Evolutionary conservation across 208 protist genomes (phyloP).

Genomic region (Acanthamoeba royreba): DNA sequence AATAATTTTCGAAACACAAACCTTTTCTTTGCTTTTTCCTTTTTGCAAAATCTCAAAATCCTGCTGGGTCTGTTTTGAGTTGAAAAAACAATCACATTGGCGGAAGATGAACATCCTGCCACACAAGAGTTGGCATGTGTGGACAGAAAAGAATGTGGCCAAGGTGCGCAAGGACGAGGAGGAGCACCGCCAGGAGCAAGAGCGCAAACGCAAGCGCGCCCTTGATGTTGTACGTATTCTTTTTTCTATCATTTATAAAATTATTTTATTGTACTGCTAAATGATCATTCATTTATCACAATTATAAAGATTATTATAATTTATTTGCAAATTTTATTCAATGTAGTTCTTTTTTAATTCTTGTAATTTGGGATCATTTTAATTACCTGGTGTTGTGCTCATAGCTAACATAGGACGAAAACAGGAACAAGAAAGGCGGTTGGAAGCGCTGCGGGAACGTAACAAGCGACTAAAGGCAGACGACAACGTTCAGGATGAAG

Average conservation of each 20-base stretch:
- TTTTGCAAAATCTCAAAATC: no score
- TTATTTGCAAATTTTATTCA: not conserved
- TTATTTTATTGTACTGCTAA: not conserved
- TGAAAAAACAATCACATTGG: no score
- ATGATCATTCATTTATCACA: not conserved
- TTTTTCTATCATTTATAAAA: not conserved
- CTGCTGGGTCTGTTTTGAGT: no score
- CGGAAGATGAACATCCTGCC: constrained; percentile 41
- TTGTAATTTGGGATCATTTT: no score
- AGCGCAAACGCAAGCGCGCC: not conserved
- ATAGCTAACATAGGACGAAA: no score
- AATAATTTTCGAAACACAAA: no score
- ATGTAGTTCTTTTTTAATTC: not conserved
- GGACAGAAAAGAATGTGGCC: not conserved
- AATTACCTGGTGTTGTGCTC: no score
- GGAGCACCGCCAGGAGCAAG: not conserved
- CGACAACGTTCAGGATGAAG: not conserved
- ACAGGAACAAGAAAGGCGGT: not conserved
- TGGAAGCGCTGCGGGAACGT: not conserved
- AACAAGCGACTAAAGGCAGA: not conserved
- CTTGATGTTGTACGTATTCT: not conserved
- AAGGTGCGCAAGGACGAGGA: constrained; percentile 28
- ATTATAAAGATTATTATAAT: not conserved
- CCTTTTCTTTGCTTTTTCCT: no score
- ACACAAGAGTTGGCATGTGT: constrained; percentile 47